Conservation (phyloP, 2,329 filamentous ascomycete species). For the Onygenales sp. region DNA sequence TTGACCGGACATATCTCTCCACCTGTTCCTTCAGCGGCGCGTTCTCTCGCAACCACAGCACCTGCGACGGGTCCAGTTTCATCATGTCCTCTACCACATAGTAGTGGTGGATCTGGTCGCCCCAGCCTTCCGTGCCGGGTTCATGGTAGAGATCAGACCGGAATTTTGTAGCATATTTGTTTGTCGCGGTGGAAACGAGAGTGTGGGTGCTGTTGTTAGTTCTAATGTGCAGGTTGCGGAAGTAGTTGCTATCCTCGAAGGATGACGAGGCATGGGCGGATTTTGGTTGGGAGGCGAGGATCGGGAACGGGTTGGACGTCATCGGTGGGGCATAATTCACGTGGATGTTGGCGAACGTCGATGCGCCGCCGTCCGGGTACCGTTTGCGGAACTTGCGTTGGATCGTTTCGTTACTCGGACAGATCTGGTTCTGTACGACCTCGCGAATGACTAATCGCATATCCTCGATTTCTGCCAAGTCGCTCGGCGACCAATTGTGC, state of each 20-base stretch:
- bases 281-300: background rate
- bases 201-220: constrained; percentile 7
- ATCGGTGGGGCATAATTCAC: constrained; percentile 37
- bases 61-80: constrained; percentile 52
- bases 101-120: constrained; percentile 54
- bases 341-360: constrained; percentile 44
- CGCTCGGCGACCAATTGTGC: constrained; percentile 48
- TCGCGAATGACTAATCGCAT: constrained; percentile 47
- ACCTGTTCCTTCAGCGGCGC: constrained; percentile 49
- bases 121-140: constrained; percentile 52
- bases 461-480: constrained; percentile 52
- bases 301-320: constrained; percentile 19
- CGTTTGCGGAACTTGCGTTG: constrained; percentile 50
- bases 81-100: constrained; percentile 57
- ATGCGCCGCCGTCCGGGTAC: constrained; percentile 33
- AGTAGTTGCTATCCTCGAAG: background rate
- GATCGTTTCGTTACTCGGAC: constrained; percentile 52
- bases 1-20: constrained; percentile 40
- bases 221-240: background rate
- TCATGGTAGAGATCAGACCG: constrained; percentile 41
- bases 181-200: constrained; percentile 12
- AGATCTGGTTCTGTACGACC: constrained; percentile 48
- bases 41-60: constrained; percentile 48
- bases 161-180: constrained; percentile 38
- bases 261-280: constrained; percentile 1